Evolutionary conservation across 1,139 yeast genomes (phyloP).

Genomic region (Hyphopichia buzzinii): DNA sequence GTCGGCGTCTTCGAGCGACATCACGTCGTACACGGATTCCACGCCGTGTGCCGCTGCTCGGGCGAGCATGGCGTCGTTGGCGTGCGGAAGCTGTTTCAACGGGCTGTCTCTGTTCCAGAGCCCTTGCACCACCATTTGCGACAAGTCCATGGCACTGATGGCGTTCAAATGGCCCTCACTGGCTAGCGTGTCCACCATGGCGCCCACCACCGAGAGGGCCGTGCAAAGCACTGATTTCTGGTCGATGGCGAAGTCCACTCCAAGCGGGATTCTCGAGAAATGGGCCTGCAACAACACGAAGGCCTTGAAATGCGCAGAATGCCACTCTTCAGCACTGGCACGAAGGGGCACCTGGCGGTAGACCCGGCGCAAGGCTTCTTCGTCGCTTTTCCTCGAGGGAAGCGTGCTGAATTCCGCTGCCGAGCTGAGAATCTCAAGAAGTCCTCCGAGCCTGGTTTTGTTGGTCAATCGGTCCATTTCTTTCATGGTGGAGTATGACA

Average conservation of each 20-base stretch:
- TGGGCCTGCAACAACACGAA: conserved; percentile 81
- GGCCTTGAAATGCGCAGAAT: conserved; percentile 63
- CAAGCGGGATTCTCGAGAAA: conserved; percentile 55
- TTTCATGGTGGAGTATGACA: conserved; percentile 66
- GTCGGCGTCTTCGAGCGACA: conserved; percentile 80
- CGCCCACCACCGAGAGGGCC: conserved; percentile 54
- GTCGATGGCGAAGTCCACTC: conserved; percentile 62
- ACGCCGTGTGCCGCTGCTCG: conserved; percentile 59
- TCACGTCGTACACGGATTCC: conserved; percentile 76
- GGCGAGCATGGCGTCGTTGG: conserved; percentile 50
- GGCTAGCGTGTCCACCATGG: conserved; percentile 72
- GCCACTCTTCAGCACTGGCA: not conserved
- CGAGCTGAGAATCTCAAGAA: conserved; percentile 64
- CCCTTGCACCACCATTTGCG: conserved; percentile 88
- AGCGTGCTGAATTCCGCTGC: conserved; percentile 69
- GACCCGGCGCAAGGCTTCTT: conserved; percentile 43
- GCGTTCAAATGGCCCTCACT: conserved; percentile 82
- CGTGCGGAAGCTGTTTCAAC: conserved; percentile 77
- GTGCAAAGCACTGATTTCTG: conserved; percentile 49
- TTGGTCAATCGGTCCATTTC: conserved; percentile 51
- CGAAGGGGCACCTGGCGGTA: conserved; percentile 66
- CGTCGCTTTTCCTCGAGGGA: conserved; percentile 63
- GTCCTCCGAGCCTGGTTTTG: conserved; percentile 56
- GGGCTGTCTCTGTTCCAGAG: conserved; percentile 82
- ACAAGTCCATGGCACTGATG: conserved; percentile 78